Evolutionary conservation across 2,329 filamentous ascomycete genomes (phyloP), one percentile per base, ranked within the genome.

Genomic region (Nigrograna mackinnonii): DNA sequence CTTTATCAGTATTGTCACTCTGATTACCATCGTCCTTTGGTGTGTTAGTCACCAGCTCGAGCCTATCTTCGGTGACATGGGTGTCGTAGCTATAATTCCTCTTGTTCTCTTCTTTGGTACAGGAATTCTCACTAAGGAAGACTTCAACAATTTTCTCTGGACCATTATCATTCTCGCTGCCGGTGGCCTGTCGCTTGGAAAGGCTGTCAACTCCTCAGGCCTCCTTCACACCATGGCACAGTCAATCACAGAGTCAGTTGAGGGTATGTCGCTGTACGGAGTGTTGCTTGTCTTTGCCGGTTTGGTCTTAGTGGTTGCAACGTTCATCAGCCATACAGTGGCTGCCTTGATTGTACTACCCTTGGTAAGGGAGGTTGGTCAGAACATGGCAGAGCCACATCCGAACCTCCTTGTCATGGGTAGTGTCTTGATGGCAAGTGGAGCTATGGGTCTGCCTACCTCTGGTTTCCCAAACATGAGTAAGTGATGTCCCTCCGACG

Each of bases 101-200:
- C 86, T 99, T 38, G 87, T 95, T 3, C 78, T 96, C 31, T 99
- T 99, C 79, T 99, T 99, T 59, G 94, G 94, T 41, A 91, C 91
- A 2, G 94, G 94, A 9, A 92, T 97, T 54, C 78, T 99, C 22
- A 97, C 91, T 36, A 99, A 97, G 72, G 94, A 97, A 71, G 94
- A 99, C 72, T 99, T 99, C 67, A 99, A 99, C 77, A 99, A 99
- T 70, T 99, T 99, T 70, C 86, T 96, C 28, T 99, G 94, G 94
- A 99, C 95, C 16, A 99, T 99, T 70, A 96, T 99, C 70, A 97
- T 99, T 60, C 85, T 99, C 16, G 94, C 94, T 0, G 92, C 94
- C 0, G 94, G 94, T 35, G 94, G 94, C 6, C 75, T 99, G 22
- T 91, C 91, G 1, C 83, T 99, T 0, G 94, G 94, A 43, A 96